These are phyloP conservation scores for Straminergon stramineum DNA, from an alignment of 225 moss, liverwort and hornwort species.

Conservation along the genomic window DNA sequence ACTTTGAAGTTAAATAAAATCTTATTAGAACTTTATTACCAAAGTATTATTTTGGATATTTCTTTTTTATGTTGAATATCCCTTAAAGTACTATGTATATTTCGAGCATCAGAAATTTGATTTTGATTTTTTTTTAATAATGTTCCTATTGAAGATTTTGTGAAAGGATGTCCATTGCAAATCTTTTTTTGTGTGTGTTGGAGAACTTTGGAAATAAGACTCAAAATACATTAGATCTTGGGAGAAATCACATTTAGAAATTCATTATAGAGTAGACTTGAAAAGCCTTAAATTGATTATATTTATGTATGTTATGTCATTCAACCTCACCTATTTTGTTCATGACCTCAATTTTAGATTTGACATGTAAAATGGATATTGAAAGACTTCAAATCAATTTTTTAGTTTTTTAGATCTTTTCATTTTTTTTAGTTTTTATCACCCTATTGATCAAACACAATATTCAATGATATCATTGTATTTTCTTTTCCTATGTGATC, in stretches of 20 bases:
- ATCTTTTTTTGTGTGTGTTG: neutral
- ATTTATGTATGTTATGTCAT: neutral
- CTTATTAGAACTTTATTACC: too few species aligned
- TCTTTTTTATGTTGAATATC: rapidly evolving
- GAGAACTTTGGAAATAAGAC: neutral
- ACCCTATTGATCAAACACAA: neutral
- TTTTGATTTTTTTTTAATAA: neutral
- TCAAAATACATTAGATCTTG: neutral
- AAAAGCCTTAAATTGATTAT: neutral
- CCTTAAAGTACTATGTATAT: too few species aligned
- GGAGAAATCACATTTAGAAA: neutral
- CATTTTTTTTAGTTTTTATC: neutral
- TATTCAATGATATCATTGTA: neutral
- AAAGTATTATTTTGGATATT: neutral
- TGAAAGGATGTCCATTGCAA: neutral
- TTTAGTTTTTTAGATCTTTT: too few species aligned
- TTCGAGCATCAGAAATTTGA: neutral
- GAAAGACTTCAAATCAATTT: neutral
- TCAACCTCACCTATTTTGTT: neutral
- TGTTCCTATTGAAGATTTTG: neutral
- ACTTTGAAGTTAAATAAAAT: neutral
- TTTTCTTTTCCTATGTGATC: neutral
- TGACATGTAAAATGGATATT: neutral
- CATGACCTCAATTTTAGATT: neutral
- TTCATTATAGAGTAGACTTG: neutral